Evolutionary conservation across 2,329 filamentous ascomycete genomes (phyloP), one percentile per base, ranked within the genome.

Genomic region (Pseudogymnoascus sp.): DNA sequence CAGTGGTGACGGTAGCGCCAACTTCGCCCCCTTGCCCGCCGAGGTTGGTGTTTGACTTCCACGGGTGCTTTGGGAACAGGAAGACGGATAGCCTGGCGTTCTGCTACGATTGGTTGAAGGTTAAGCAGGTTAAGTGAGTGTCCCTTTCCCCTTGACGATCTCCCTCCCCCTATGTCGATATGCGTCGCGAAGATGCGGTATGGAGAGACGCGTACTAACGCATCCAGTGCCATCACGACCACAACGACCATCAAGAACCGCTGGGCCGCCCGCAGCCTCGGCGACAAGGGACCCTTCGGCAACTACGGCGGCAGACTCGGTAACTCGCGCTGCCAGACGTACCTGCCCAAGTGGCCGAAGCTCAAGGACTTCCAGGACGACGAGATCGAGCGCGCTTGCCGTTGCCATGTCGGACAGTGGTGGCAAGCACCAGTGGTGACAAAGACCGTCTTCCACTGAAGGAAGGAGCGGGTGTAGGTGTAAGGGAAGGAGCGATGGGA

Each of bases 361-460:
- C 46, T 56, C 46, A 56, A 56, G 46, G 46, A 56, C 46, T 56
- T 56, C 46, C 46, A 56, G 46, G 46, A 56, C 8, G 46, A 56
- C 46, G 46, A 56, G 46, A 34, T 56, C 5, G 46, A 56, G 46
- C 46, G 46, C 46, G 46, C 46, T 12, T 56, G 46, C 25, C 46
- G 46, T 9, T 56, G 46, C 46, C 46, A 56, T 56, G 46, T 56
- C 9, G 46, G 46, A 8, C 46, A 56, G 46, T 56, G 46, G 46
- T 56, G 46, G 46, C 46, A 56, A 18, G 46, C 46, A 56, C 46
- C 46, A 31, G 46, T 56, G 25, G 46, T 56, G 46, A 56, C 46
- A 5, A 56, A 56, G 46, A 56, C 46, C 1, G 46, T 34, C 18
- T 56, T 34, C 12, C 46, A 56, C 6, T 56, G 25, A 56, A 56